These are phyloP conservation scores for Viola odorata DNA, from an alignment of 345 rosid genomes.

Conservation along the genomic window DNA sequence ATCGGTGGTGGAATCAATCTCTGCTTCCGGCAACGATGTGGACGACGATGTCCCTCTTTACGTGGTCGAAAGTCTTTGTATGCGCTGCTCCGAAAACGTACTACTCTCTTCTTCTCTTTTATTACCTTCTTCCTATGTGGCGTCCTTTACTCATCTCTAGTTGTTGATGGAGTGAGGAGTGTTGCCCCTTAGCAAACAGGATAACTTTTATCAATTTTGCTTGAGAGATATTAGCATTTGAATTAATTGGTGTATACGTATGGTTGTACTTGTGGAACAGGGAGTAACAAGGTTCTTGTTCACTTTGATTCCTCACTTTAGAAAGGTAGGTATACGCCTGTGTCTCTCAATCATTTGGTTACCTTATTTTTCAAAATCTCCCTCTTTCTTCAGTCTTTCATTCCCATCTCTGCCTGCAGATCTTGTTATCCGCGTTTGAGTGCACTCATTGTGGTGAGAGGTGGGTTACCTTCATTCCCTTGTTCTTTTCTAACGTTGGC, in stretches of 20 bases:
- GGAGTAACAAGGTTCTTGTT: constrained; percentile 66
- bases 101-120: background rate
- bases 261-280: constrained; percentile 26
- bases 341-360: background rate
- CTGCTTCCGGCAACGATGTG: constrained; percentile 24
- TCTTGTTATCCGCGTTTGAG: constrained; percentile 82
- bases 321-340: constrained; percentile 47
- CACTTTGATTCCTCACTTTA: constrained; percentile 80
- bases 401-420: constrained; percentile 32
- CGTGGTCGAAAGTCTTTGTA: constrained; percentile 85
- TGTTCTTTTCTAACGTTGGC: background rate
- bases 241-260: background rate
- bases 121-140: background rate
- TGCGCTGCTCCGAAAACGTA: constrained; percentile 88
- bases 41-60: constrained; percentile 62
- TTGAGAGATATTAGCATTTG: background rate
- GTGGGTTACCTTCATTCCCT: constrained; percentile 23
- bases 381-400: too few species aligned
- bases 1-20: constrained; percentile 77
- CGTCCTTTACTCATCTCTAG: background rate
- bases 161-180: too few species aligned
- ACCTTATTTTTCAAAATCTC: background rate
- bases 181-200: too few species aligned
- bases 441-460: constrained; percentile 90
- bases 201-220: too few species aligned